Evolutionary conservation across 2,329 filamentous ascomycete species (phyloP), one percentile per base, ranked within the genome.

Genomic region (Trichoderma oligosporum): DNA sequence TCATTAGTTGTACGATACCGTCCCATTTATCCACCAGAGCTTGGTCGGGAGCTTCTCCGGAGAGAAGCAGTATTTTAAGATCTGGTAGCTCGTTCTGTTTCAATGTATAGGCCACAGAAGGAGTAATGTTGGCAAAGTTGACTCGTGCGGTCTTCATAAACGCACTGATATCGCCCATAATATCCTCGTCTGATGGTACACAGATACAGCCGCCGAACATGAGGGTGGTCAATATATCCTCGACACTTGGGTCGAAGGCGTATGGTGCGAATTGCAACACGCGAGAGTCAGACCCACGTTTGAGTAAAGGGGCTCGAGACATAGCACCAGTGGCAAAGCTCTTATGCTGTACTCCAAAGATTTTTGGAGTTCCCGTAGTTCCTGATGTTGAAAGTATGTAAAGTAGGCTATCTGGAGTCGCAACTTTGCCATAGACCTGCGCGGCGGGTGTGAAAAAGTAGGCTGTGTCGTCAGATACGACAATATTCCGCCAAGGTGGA

Each of bases 41-140:
- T 70, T 6, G 78, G 72, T 54, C 79, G 0, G 60, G 16, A n/a
- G 58, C 24, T 20, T 67, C 66, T 1, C 65, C 65, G 14, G 63
- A 65, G 0, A 42, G 46, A 11, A 58, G 7, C 12, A 58, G 25
- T 24, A 47, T 47, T 18, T n/a, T 35, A 2, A 58, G 35, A 7
- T 16, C 12, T 27, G 56, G 56, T 24, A 58, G 25, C 2, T 36
- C 39, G 4, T 51, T 56, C 1, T 62, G 61, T 8, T 65, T 61
- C n/a, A 68, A 49, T 1, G 63, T 58, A n/a, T 61, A 64, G 1
- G 62, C 62, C 4, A 67, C n/a, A 0, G 66, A 66, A 0, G 66
- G 66, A 0, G 66, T 68, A 1, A 67, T 22, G 39, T 66, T 66
- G 3, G 63, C 56, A 52, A 62, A 66, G n/a, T 60, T 64, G 14